Evolutionary conservation across 225 moss, liverwort and hornwort species (phyloP).

Genomic region (Marchantia polymorpha): DNA sequence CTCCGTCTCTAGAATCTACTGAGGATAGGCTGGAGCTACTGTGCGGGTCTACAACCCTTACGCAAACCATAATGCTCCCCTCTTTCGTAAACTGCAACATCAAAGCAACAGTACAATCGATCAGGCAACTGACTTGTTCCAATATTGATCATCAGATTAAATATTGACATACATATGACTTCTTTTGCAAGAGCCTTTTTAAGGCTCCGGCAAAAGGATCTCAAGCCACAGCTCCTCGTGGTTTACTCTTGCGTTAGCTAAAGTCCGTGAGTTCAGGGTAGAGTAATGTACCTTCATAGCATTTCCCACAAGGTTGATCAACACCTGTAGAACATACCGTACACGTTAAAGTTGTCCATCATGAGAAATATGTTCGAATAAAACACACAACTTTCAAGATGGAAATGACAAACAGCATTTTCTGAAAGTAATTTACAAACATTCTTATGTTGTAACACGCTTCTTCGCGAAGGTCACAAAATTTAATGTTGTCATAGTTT

Average conservation of each 20-base stretch:
- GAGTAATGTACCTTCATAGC: conserved; percentile 58
- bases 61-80: conserved; percentile 60
- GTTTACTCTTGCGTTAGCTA: no score
- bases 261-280: background rate
- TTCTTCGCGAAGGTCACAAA: background rate
- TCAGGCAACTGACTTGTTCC: no score
- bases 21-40: conserved; percentile 12
- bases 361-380: background rate
- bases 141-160: no score
- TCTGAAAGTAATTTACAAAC: no score
- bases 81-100: conserved; percentile 60
- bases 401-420: background rate
- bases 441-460: background rate
- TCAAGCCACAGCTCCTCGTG: no score
- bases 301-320: conserved; percentile 69
- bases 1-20: conserved; percentile 2
- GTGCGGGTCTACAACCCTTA: conserved; percentile 48
- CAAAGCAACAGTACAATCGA: background rate
- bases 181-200: no score
- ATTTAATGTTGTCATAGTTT: background rate
- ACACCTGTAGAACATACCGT: conserved; percentile 48
- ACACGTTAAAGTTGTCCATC: background rate
- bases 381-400: background rate
- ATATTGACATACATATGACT: no score
- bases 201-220: no score